Base-by-base conservation (phyloP, 495 filamentous ascomycete genomes). In the Elaphomyces granulatus region DNA sequence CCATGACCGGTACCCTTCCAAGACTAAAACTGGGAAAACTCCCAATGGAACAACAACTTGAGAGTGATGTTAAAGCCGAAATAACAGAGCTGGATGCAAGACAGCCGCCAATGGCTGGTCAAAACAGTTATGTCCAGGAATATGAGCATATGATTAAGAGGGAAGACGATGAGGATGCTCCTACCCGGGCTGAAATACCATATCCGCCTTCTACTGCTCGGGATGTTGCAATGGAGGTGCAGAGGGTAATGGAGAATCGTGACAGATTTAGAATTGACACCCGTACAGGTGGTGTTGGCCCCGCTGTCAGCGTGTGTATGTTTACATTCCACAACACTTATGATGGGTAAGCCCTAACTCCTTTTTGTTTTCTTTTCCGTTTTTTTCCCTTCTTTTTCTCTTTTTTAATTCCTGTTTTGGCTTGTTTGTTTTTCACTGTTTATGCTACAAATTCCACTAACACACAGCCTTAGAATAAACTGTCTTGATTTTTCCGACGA, bases 271-370 rank as follows among this genome's bases (percentile, higher is more conserved):
- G 71, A 37, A 84, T 98, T 36, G 78, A 84, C 39, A 74, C 77
- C 31, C 71, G 80, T 15, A 85, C 81, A 30, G 83, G 83, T 30
- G 86, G 86, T 19, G 68, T 83, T 36, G 83, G 83, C 4, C 75
- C 83, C 34, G 80, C 74, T 32, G 67, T 93, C 18, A 90, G 84
- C 49, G 77, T 90, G 8, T 83, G 77, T 67, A 94, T 96, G 81
- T 94, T 86, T 50, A 96, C 90, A 0, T 94, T 95, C 50, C 92
- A 98, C 63, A 96, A 98, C 55, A 94, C 84, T 4, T 74, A 81
- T 42, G 83, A 93, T 49, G 77, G 71, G 87, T 93, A 64, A 65
- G 74, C 61, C 36, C 16, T 9, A 12, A n/a, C 30, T 16, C 26
- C n/a, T 34, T 15, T 1, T 6, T 17, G 21, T 19, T 9, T n/a